These are phyloP conservation scores for Pythium phragmitis DNA, from an alignment of 352 stramenopile genomes.

Conservation along the genomic window DNA sequence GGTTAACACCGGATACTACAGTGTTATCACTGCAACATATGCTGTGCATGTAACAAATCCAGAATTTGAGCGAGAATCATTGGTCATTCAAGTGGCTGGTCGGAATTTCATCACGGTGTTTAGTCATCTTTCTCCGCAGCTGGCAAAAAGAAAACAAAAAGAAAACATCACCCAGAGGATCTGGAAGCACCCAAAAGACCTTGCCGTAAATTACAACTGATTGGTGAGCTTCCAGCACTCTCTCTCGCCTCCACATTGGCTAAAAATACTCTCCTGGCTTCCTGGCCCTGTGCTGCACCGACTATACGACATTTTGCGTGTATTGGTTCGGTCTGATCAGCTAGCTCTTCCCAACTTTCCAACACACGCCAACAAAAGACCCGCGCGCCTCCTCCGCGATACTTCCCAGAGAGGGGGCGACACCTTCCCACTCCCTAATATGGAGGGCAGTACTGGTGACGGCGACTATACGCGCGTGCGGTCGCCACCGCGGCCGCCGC, in stretches of 20 bases:
- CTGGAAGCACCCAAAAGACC: neutral
- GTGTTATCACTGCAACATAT: too few relatives aligned
- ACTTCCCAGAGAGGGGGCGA: neutral
- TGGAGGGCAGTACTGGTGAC: slow-evolving; percentile 16
- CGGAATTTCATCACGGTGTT: too few relatives aligned
- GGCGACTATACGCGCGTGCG: slow-evolving; percentile 20
- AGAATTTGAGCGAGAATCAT: too few relatives aligned
- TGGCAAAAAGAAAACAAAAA: neutral
- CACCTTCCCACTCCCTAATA: slow-evolving; percentile 1
- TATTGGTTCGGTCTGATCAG: neutral
- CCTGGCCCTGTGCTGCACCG: slow-evolving; percentile 1
- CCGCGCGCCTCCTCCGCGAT: too few relatives aligned
- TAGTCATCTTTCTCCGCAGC: too few relatives aligned
- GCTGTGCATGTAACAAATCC: too few relatives aligned
- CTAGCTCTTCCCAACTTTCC: neutral
- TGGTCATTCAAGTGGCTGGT: too few relatives aligned
- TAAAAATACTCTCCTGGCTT: slow-evolving; percentile 12
- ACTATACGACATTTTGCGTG: slow-evolving; percentile 4
- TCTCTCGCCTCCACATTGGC: slow-evolving; percentile 10
- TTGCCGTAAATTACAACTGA: slow-evolving; percentile 11
- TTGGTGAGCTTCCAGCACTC: slow-evolving; percentile 3
- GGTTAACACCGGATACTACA: too few relatives aligned
- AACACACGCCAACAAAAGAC: neutral
- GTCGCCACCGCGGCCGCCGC: slow-evolving; percentile 11
- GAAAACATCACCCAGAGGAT: neutral